A percentile compares a stretch with the other conserved stretches of the same genome.
These are phyloP conservation scores for Pseudomassariella vexata DNA, from an alignment of 2,329 filamentous ascomycete genomes.

Conservation along the genomic window DNA sequence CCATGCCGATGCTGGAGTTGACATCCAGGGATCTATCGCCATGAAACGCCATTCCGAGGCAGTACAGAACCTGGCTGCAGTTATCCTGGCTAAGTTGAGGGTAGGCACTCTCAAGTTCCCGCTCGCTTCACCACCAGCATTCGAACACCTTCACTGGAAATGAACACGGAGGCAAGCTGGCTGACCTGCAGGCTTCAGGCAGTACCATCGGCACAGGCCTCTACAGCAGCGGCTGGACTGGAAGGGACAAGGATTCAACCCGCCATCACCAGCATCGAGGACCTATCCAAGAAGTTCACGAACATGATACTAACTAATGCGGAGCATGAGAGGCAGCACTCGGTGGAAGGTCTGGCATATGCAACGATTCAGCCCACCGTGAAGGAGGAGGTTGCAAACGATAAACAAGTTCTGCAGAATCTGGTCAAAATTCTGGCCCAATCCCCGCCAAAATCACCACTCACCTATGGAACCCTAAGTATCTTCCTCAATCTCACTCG, in stretches of 20 bases:
- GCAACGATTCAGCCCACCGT: conserved; percentile 79
- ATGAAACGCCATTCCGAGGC: conserved; percentile 56
- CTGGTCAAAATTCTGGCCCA: conserved; percentile 60
- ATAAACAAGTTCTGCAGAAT: conserved; percentile 61
- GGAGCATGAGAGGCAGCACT: conserved; percentile 56
- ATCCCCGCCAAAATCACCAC: conserved; percentile 57
- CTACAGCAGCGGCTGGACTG: conserved; percentile 26
- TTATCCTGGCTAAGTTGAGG: conserved; percentile 68
- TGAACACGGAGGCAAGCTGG: conserved; percentile 19
- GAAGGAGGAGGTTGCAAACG: conserved; percentile 72
- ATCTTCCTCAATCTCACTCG: conserved; percentile 80
- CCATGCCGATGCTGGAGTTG: conserved; percentile 47
- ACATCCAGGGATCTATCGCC: conserved; percentile 53
- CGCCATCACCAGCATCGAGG: conserved; percentile 57
- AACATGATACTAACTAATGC: conserved; percentile 59
- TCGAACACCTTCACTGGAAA: conserved; percentile 18
- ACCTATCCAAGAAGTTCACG: conserved; percentile 58
- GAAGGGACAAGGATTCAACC: conserved; percentile 40
- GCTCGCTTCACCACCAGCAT: conserved; percentile 15
- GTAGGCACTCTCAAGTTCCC: conserved; percentile 38
- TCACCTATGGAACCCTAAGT: conserved; percentile 80
- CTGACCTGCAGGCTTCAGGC: conserved; percentile 48
- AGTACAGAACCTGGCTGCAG: conserved; percentile 62
- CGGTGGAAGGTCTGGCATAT: conserved; percentile 88
- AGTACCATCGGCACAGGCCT: conserved; percentile 39